Evolutionary conservation across 768 basidiomycete species (phyloP), one percentile per base, ranked within the genome.

Genomic region (Suillus luteus): DNA sequence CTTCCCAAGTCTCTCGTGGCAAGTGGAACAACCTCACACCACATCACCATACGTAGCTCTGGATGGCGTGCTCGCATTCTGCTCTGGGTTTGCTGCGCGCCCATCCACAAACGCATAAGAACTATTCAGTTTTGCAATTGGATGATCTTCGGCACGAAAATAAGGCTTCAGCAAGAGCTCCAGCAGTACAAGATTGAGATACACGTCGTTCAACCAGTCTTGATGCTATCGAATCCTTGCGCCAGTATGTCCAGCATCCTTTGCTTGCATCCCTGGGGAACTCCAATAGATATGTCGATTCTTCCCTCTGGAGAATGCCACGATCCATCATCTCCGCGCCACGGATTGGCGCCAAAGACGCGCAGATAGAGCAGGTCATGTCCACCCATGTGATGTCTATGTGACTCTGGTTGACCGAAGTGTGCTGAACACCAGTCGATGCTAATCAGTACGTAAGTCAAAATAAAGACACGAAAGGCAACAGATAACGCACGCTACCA

Each of bases 251-350:
- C 66, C 61, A 66, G 65, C n/a, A 62, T 66, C 63, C 51, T 72
- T 49, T 62, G 70, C 65, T 48, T 71, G 48, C 46, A 64, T 46
- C 60, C 66, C 59, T 61, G 70, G 61, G 55, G 64, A 8, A 68
- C 68, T 14, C 70, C 73, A 44, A 71, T 65, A 19, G 72, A 69
- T 55, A 73, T 10, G n/a, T 71, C 70, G 22, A 71, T 33, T 27
- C 65, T 67, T 43, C 59, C 61, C 22, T 64, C 60, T 35, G 69
- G 64, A 52, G 67, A 19, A 17, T 17, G 62, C 65, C 67, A 67
- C 61, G 40, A 57, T 27, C 64, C 67, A 35, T 55, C n/a, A 6
- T 65, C 65, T 40, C 70, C 66, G 37, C 68, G 72, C 41, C 63
- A 24, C 24, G 71, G 65, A 44, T 73, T 73, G 17, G 72, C 67